Percentiles rank a stretch among this genome's conserved stretches.
These are phyloP conservation scores for Carallia pectinifolia DNA, from an alignment of 345 rosid genomes.

Conservation along the genomic window DNA sequence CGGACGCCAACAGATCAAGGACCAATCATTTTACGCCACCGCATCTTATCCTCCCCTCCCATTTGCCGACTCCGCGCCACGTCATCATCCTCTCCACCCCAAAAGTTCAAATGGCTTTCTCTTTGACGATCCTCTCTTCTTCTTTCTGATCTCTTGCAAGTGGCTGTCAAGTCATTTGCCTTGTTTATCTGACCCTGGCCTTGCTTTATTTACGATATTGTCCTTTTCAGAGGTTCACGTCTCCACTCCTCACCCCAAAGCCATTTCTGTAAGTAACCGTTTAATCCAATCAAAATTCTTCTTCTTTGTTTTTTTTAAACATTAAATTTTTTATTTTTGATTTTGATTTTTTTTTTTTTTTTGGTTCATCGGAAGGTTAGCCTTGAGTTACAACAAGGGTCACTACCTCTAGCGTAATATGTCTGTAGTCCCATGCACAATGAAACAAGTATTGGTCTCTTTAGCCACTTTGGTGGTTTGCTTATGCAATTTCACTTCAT, in stretches of 20 bases:
- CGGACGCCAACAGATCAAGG: not conserved
- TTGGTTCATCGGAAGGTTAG: too few relatives aligned
- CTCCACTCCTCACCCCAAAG: slow-evolving; percentile 59
- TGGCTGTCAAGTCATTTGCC: not conserved
- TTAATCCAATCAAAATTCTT: not conserved
- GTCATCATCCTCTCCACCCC: slow-evolving; percentile 36
- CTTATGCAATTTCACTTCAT: too few relatives aligned
- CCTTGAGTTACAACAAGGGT: too few relatives aligned
- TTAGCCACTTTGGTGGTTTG: too few relatives aligned
- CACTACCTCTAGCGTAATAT: too few relatives aligned
- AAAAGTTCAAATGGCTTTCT: too few relatives aligned
- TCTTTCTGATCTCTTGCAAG: slow-evolving; percentile 22
- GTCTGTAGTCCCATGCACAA: too few relatives aligned
- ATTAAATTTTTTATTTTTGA: slow-evolving; percentile 10
- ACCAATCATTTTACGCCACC: slow-evolving; percentile 24
- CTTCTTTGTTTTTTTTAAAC: slow-evolving; percentile 24
- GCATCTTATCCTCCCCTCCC: slow-evolving; percentile 38
- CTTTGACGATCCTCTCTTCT: too few relatives aligned
- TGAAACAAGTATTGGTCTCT: too few relatives aligned
- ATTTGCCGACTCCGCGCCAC: slow-evolving; percentile 53
- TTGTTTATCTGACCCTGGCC: slow-evolving; percentile 19
- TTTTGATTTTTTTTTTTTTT: too few relatives aligned
- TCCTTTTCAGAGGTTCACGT: slow-evolving; percentile 37
- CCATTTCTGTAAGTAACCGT: slow-evolving; percentile 54
- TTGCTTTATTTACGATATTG: slow-evolving; percentile 30